Evolutionary conservation across 73 alveolate genomes (phyloP), one percentile per base, ranked within the genome.

Genomic region (Paramecium tetraurelia): DNA sequence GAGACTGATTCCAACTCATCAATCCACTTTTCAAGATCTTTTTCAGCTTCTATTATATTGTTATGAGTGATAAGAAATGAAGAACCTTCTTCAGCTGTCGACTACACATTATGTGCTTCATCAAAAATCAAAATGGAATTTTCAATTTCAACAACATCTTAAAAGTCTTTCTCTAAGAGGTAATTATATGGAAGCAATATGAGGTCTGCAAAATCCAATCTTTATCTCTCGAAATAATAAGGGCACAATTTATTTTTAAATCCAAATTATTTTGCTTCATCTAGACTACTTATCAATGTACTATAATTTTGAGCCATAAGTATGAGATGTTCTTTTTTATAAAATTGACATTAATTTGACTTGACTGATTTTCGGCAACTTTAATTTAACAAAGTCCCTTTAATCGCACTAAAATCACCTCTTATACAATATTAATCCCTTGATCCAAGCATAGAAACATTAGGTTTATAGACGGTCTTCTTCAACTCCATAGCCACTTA

Each of bases 341-440:
- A 68, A 68, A 63, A 87, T 35, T 41, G 7, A 36, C 58, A 59
- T 33, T 20, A 38, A 9, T 29, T 21, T 12, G 35, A 22, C 41
- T 89, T 89, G 18, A 89, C 40, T 43, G 84, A 44, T 70, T 89
- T 89, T 41, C 53, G 16, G 68, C 94, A 89, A 31, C 50, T 41
- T 27, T 38, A 46, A 72, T 89, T 89, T 22, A 89, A 24, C 1
- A 89, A 3, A 18, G 85, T 38, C 11, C 94, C 94, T 72, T 72
- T 83, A 1, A 92, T 46, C 44, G 58, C 43, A 31, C 59, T 70
- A 48, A 95, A 53, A 21, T 95, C 92, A 16, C 85, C 69, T 83
- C 95, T 96, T 9, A 97, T 85, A 94, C 99, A 97, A 14, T 92
- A 92, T 50, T 96, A 89, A 59, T 95, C 96, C 86, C 99, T 97